A percentile compares a stretch with the other conserved stretches of the same genome.
These are phyloP conservation scores for Nakaseomyces nivariensis DNA, from an alignment of 1,139 yeast genomes.

Conservation along the genomic window DNA sequence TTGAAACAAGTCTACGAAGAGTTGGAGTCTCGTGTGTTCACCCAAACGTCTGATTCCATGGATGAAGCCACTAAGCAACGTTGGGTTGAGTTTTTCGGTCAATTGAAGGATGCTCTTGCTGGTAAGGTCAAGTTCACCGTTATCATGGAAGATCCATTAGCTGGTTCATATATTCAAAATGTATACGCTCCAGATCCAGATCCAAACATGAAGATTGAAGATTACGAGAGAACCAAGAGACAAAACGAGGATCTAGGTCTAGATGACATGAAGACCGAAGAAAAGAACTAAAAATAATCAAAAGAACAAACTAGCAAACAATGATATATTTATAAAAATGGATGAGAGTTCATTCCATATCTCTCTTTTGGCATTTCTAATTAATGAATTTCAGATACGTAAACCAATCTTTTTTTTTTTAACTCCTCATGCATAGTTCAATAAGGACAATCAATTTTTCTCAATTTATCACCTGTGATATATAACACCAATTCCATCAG, in stretches of 20 bases:
- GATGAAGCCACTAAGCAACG: slow-evolving; percentile 60
- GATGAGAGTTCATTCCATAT: not conserved
- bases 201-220: slow-evolving; percentile 89
- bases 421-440: not conserved
- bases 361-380: not conserved
- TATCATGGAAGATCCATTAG: slow-evolving; percentile 86
- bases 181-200: slow-evolving; percentile 97
- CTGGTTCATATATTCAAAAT: slow-evolving; percentile 91
- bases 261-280: slow-evolving; percentile 55
- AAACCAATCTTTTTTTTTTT: not conserved
- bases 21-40: slow-evolving; percentile 72
- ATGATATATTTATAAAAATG: not conserved
- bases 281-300: not conserved
- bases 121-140: slow-evolving; percentile 82
- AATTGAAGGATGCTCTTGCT: slow-evolving; percentile 67
- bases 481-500: too few species aligned
- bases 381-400: not conserved
- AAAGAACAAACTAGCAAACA: not conserved
- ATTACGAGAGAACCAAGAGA: slow-evolving; percentile 74
- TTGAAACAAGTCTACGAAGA: slow-evolving; percentile 84
- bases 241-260: slow-evolving; percentile 92
- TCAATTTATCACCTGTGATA: too few species aligned
- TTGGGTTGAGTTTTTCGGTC: slow-evolving; percentile 74
- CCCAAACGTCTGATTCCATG: slow-evolving; percentile 89
- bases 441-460: too few species aligned